phyloP scores from a whole-genome alignment of 306 rosid species.

The Gynostemma pentaphyllum region DNA sequence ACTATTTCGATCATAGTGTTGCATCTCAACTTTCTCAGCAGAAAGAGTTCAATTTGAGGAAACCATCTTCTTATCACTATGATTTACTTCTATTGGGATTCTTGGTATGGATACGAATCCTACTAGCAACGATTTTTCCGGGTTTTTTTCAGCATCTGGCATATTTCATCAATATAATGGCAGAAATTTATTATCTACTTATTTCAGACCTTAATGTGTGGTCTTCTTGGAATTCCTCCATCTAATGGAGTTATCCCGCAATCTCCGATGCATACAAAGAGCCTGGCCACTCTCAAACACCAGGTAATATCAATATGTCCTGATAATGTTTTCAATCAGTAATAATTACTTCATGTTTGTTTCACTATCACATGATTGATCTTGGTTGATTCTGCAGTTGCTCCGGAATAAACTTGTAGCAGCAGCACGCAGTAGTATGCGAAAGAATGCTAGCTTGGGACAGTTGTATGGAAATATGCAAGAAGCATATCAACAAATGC shows the following conservation, averaged over 20 bases:
- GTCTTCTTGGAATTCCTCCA: conserved; percentile 92
- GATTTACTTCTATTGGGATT: conserved; percentile 87
- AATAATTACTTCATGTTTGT: background rate
- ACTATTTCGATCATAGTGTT: conserved; percentile 94
- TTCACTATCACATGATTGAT: background rate
- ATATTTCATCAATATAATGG: background rate
- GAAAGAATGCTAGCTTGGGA: conserved; percentile 83
- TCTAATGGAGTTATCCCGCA: conserved; percentile 97
- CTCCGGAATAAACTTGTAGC: conserved; percentile 71
- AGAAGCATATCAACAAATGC: conserved; percentile 91
- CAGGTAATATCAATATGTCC: conserved; percentile 41
- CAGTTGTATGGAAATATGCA: conserved; percentile 91
- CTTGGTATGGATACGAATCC: conserved; percentile 37
- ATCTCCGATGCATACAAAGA: conserved; percentile 98
- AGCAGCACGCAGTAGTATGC: conserved; percentile 58
- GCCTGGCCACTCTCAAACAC: conserved; percentile 94
- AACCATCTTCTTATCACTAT: conserved; percentile 88
- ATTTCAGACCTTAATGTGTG: conserved; percentile 76
- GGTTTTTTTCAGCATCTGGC: background rate
- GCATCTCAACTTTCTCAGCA: conserved; percentile 98
- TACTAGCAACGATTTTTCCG: background rate
- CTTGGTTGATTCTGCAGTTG: conserved; percentile 35
- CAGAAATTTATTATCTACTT: background rate
- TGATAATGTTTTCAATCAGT: background rate
- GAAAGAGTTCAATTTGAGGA: conserved; percentile 90